Conservation (phyloP, 2,329 filamentous ascomycete species). For the Colletotrichum cuscutae region DNA sequence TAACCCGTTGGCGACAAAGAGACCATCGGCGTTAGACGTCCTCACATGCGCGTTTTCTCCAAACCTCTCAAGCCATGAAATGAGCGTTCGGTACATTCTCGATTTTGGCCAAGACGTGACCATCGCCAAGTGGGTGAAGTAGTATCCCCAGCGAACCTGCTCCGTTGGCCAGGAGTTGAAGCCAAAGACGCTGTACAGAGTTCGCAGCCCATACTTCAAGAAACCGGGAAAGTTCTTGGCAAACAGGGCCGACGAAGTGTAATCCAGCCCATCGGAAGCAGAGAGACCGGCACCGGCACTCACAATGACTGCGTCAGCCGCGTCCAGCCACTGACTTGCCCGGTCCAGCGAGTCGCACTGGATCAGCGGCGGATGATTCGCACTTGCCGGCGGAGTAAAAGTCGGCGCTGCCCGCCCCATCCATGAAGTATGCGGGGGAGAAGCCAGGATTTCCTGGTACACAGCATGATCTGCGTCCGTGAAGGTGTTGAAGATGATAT, state of each 20-base stretch:
- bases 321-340: slow-evolving; percentile 39
- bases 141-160: slow-evolving; percentile 45
- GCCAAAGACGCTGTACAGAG: slow-evolving; percentile 47
- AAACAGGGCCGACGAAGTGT: slow-evolving; percentile 44
- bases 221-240: slow-evolving; percentile 43
- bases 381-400: not conserved
- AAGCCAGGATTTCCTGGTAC: slow-evolving; percentile 29
- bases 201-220: slow-evolving; percentile 40
- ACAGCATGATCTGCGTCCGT: slow-evolving; percentile 39
- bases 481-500: slow-evolving; percentile 47
- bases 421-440: not conserved
- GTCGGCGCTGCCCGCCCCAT: not conserved
- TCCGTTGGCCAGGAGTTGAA: slow-evolving; percentile 42
- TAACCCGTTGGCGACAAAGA: slow-evolving; percentile 44
- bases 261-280: slow-evolving; percentile 46
- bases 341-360: slow-evolving; percentile 15
- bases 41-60: slow-evolving; percentile 37
- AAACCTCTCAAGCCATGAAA: slow-evolving; percentile 30
- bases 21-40: slow-evolving; percentile 46
- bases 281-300: slow-evolving; percentile 47
- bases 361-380: slow-evolving; percentile 6
- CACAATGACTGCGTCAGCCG: slow-evolving; percentile 41
- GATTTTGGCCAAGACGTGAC: slow-evolving; percentile 41
- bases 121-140: slow-evolving; percentile 44
- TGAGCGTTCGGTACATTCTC: slow-evolving; percentile 34